Conservation (phyloP, 106 monocot species). For the Dioscorea zingiberensis region DNA sequence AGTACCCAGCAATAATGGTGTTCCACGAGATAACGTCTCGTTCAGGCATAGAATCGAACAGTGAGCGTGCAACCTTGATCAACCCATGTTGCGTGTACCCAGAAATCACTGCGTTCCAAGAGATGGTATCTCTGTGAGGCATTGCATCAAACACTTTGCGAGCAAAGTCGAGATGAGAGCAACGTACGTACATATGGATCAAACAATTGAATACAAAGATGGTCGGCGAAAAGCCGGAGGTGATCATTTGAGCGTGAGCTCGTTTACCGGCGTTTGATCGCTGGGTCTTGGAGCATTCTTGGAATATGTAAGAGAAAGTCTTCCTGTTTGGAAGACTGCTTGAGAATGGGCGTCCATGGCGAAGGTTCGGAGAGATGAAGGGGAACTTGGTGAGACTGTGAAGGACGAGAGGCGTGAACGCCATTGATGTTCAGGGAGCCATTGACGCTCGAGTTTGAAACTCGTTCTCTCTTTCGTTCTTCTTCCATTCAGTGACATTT, state of each 20-base stretch:
- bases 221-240: conserved; percentile 65
- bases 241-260: conserved; percentile 55
- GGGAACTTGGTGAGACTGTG: neutral
- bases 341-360: neutral
- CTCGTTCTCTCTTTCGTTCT: no score
- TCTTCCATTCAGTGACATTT: no score
- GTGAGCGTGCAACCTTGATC: conserved; percentile 11
- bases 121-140: conserved; percentile 39
- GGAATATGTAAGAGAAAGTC: conserved; percentile 55
- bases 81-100: conserved; percentile 24
- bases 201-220: conserved; percentile 69
- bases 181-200: conserved; percentile 54
- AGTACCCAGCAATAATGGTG: conserved; percentile 40
- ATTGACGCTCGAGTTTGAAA: no score
- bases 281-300: conserved; percentile 25
- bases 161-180: conserved; percentile 25
- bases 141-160: conserved; percentile 41
- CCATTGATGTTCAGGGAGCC: no score
- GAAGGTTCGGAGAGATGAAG: neutral
- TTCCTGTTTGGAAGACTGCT: neutral
- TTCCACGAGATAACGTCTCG: conserved; percentile 64
- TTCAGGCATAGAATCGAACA: conserved; percentile 41
- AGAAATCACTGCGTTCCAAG: conserved; percentile 51
- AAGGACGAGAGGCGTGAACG: neutral
- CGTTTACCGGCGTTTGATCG: conserved; percentile 14